Evolutionary conservation across 495 filamentous ascomycete genomes (phyloP), one percentile per base, ranked within the genome.

Genomic region (Neurospora tetraspora): DNA sequence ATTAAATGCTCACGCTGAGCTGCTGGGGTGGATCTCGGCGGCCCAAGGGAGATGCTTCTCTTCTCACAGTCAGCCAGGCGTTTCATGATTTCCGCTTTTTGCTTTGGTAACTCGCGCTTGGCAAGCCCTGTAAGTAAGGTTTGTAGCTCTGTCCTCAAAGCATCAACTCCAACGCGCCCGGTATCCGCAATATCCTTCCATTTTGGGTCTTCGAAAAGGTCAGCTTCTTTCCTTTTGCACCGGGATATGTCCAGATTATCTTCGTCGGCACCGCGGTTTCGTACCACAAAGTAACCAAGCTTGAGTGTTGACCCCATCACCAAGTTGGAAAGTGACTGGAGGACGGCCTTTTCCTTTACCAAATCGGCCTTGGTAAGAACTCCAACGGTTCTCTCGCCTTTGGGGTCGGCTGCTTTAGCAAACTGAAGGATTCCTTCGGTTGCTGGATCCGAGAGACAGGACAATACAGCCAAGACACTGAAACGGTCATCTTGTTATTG

Each of bases 301-400:
- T 80, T 81, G 1, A 87, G 77, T 2, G 61, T 70, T 11, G 81
- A 71, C 7, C 84, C 84, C 12, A 78, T 68, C 1, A 90, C 72
- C 2, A 90, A 78, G 9, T 87, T 79, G 23, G 73, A 27, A 6
- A 86, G 74, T 5, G 86, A 77, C 5, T 78, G 74, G 6, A 76
- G 59, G 68, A 86, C 82, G 0, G 83, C 82, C 70, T 80, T 78
- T 45, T 90, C 86, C 23, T 84, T 82, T 1, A 73, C 77, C 14
- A 90, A 76, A 69, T 92, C 89, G 1, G 87, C 87, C 75, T 90
- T 91, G 1, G 89, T 91, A 1, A 91, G 76, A 12, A 91, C 85
- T 7, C 86, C 86, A 3, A 91, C 74, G 0, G 89, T 91, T 14
- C 89, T 80, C 14, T 81, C 40, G 1, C 87, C 85, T 3, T 79